Conservation (phyloP, 371 early-diverging fungal species). For the Mortierella sp. region DNA sequence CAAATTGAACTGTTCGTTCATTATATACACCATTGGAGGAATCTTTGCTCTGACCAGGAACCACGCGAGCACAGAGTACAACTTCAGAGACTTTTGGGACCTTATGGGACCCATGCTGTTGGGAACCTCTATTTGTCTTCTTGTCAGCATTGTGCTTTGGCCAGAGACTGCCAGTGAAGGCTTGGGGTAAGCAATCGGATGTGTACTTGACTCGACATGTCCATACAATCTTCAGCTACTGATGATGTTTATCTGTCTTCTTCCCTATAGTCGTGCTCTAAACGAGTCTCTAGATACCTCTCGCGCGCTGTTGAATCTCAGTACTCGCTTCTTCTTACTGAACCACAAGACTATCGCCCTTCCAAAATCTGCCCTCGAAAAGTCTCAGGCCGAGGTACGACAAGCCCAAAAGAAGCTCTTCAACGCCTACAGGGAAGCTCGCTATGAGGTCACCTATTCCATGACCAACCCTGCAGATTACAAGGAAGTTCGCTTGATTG, state of each 20-base stretch:
- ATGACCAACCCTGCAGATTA: conserved; percentile 46
- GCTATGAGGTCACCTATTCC: conserved; percentile 51
- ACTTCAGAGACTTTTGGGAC: conserved; percentile 19
- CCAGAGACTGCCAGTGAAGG: conserved; percentile 53
- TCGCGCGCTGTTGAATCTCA: conserved; percentile 31
- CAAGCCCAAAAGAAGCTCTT: conserved; percentile 46
- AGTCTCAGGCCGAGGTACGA: conserved; percentile 39
- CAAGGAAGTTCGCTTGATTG: conserved; percentile 39
- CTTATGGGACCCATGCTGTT: conserved; percentile 34
- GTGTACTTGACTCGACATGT: no score
- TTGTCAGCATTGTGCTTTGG: conserved; percentile 36
- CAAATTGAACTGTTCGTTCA: conserved; percentile 33
- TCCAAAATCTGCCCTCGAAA: conserved; percentile 36
- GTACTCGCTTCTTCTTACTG: conserved; percentile 46
- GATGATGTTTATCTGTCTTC: no score
- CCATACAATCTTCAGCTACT: no score
- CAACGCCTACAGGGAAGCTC: conserved; percentile 45
- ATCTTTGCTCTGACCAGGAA: conserved; percentile 25
- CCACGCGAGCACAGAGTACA: conserved; percentile 6
- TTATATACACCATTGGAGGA: conserved; percentile 33
- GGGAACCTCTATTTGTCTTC: conserved; percentile 23
- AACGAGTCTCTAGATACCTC: conserved; percentile 49
- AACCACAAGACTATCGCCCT: conserved; percentile 46
- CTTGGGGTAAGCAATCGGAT: conserved; percentile 24
- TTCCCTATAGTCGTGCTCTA: conserved; percentile 29